Base-by-base conservation (phyloP, 2,329 filamentous ascomycete genomes). In the Colletotrichum spinosum region DNA sequence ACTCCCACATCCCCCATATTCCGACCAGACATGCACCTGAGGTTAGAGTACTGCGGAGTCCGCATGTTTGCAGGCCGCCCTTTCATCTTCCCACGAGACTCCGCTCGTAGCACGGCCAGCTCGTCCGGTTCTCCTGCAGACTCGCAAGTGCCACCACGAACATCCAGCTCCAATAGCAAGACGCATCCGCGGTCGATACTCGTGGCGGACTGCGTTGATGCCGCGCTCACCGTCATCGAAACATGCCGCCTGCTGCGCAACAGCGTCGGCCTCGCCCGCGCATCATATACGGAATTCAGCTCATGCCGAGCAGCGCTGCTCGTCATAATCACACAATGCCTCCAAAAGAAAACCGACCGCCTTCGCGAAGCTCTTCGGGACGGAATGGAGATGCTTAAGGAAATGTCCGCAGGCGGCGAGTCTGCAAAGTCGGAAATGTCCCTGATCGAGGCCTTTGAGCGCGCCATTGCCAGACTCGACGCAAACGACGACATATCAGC, bases 221-320 rank as follows among this genome's bases (percentile, higher is more conserved):
- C 84, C 2, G 84, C 84, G 2, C 72, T 85, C 35, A 79, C 81
- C 60, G 81, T 84, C 10, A 77, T 86, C 15, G 80, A 84, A 48
- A 78, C 84, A 5, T 85, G 84, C 67, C 80, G 80, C 45, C 74
- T 81, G 4, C 78, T 86, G 5, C 79, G 81, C 44, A 80, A 80
- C 49, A 82, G 80, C n/a, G 80, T 82, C 12, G 84, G 84, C 13
- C 81, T 86, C 56, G 84, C 84, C 6, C 80, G 83, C 37, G 83
- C 84, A 3, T 85, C 83, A 0, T 86, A 86, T 69, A 85, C 83
- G 4, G 84, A 87, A 67, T 86, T 86, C 70, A 85, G 82, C 70
- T 83, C 84, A 3, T 86, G 83, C 55, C 83, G 84, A 46, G 84
- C 83, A 9, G 84, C 84, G 8, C 74, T 86, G 6, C 76, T 86